Evolutionary conservation across 2,329 filamentous ascomycete species (phyloP), one percentile per base, ranked within the genome.

Genomic region (Pseudopyrenochaeta lycopersici): DNA sequence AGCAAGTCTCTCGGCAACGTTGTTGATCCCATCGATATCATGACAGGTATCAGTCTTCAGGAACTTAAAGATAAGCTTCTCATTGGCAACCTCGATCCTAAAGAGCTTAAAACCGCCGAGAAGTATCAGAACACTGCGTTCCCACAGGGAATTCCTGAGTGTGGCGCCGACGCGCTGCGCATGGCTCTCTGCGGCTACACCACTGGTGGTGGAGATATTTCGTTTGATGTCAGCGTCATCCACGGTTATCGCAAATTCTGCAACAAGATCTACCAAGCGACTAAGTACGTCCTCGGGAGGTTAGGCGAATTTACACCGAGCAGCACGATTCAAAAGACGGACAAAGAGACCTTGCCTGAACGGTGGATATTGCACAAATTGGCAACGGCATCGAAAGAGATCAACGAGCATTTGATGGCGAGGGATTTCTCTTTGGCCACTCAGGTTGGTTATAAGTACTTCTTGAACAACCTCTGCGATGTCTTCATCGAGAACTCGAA

Each of bases 1-100:
- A 95, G 90, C 59, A 98, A 98, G 81, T 96, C 91, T 52, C 77
- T 98, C 46, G 94, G 94, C 46, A 98, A 98, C 68, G 94, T 98
- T 64, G 90, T 98, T 66, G 94, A 97, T 73, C 94, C 94, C 52
- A 82, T 97, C 40, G 94, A 98, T 75, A 91, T 97, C 62, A 97
- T 98, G 67, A 83, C 88, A 50, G 94, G 94, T 70, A 96, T 96
- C 70, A 80, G 87, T 44, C 82, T 98, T 6, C 82, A 93, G 56
- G 80, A 83, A 36, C 85, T 98, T 4, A 91, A 96, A 68, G 86
- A 88, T 52, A 97, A 97, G 81, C 86, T 98, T 5, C 79, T 85
- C 41, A 72, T 82, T 3, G 95, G 95, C 58, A 98, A 98, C 76
- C 81, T 98, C 29, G 89, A 91, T 54, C 88, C 90, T 5, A 90